Evolutionary conservation across 2,329 filamentous ascomycete species (phyloP).

Genomic region (Xylaria sp.): DNA sequence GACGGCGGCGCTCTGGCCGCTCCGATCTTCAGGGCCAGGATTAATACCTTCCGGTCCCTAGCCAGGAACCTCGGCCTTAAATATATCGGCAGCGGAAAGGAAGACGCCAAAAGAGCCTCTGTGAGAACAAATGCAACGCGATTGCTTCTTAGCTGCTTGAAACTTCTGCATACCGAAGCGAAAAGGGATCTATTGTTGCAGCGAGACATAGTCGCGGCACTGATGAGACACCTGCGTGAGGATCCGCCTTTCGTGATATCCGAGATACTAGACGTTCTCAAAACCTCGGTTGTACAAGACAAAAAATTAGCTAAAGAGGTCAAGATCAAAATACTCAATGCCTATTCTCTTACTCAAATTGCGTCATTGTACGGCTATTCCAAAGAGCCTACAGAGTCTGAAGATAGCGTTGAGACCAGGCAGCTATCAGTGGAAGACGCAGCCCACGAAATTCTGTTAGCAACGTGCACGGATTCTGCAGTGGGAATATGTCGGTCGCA

Average conservation of each 20-base stretch:
- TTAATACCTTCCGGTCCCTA: conserved; percentile 79
- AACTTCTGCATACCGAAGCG: conserved; percentile 75
- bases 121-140: conserved; percentile 82
- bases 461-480: conserved; percentile 74
- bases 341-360: conserved; percentile 74
- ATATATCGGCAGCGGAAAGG: conserved; percentile 61
- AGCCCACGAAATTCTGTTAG: conserved; percentile 76
- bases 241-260: conserved; percentile 77
- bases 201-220: conserved; percentile 68
- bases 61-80: conserved; percentile 81
- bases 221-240: conserved; percentile 78
- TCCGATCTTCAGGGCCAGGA: conserved; percentile 76
- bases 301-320: conserved; percentile 71
- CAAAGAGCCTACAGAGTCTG: conserved; percentile 45
- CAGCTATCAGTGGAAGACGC: conserved; percentile 64
- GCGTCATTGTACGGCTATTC: conserved; percentile 72
- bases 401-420: conserved; percentile 48
- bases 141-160: conserved; percentile 80
- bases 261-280: conserved; percentile 76
- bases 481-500: conserved; percentile 78
- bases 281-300: conserved; percentile 75
- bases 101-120: conserved; percentile 74
- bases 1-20: conserved; percentile 84
- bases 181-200: conserved; percentile 86
- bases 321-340: conserved; percentile 79